phyloP scores from a whole-genome alignment of 345 rosid species.

The Diplotaxis tenuifolia region DNA sequence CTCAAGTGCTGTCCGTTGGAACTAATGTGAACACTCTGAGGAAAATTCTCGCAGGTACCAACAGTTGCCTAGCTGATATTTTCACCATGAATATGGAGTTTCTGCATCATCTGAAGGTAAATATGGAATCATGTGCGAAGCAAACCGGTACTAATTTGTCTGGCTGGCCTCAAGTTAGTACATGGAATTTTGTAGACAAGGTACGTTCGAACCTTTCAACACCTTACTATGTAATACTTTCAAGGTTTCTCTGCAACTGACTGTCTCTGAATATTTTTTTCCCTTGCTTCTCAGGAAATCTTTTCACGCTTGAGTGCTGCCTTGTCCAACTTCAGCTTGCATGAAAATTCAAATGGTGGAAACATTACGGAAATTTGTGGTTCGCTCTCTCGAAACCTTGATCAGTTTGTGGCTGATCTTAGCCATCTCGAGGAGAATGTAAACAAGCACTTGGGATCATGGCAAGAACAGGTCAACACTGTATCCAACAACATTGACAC shows the following conservation, averaged over 20 bases:
- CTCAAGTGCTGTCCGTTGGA: constrained; percentile 48
- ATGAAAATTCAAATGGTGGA: constrained; percentile 45
- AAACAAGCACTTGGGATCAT: constrained; percentile 46
- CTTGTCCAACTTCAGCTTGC: constrained; percentile 41
- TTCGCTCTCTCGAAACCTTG: constrained; percentile 49
- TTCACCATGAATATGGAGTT: constrained; percentile 58
- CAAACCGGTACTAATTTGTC: constrained; percentile 35
- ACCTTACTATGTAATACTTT: constrained; percentile 4
- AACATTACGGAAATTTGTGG: constrained; percentile 41
- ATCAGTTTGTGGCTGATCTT: constrained; percentile 48
- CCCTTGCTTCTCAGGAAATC: constrained; percentile 49
- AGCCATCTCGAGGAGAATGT: constrained; percentile 48
- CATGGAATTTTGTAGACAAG: constrained; percentile 40
- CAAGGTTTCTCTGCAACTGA: constrained; percentile 1
- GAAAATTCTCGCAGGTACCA: constrained; percentile 48
- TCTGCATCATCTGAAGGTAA: constrained; percentile 57
- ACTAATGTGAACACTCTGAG: constrained; percentile 48
- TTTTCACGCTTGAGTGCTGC: constrained; percentile 39
- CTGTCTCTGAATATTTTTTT: constrained; percentile 19
- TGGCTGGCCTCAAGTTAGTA: constrained; percentile 37
- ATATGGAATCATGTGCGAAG: constrained; percentile 48
- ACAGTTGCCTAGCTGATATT: constrained; percentile 45
- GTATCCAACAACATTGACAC: constrained; percentile 44
- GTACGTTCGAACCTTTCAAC: constrained; percentile 37
- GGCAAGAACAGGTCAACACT: constrained; percentile 51